A percentile compares a stretch with the other conserved stretches of the same genome.
phyloP scores from a whole-genome alignment of 2,329 filamentous ascomycete genomes.

The Tolypocladium pustulatum region DNA sequence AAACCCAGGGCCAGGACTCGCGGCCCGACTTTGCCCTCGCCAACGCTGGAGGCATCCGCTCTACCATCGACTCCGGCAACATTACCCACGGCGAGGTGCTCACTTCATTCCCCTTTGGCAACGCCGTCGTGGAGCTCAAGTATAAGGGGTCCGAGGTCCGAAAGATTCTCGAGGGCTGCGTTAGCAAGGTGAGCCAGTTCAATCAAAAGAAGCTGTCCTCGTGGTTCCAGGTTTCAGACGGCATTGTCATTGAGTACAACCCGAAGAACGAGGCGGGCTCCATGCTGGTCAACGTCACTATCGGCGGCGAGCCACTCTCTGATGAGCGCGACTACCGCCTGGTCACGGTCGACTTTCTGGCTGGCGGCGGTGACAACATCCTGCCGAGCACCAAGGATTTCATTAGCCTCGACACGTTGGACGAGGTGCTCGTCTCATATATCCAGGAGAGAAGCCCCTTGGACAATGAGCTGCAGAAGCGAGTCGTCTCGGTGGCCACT shows the following conservation, averaged over 20 bases:
- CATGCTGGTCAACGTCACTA: constrained; percentile 40
- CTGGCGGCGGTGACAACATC: constrained; percentile 53
- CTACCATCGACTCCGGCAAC: constrained; percentile 48
- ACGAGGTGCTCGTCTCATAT: constrained; percentile 42
- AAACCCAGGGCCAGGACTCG: constrained; percentile 22
- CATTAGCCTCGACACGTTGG: constrained; percentile 38
- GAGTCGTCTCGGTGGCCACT: constrained; percentile 12
- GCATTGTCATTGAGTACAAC: constrained; percentile 48
- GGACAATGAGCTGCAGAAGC: constrained; percentile 34
- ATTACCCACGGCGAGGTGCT: constrained; percentile 55
- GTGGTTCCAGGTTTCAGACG: constrained; percentile 49
- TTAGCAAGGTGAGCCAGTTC: constrained; percentile 42
- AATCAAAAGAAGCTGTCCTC: constrained; percentile 43
- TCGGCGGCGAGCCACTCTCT: constrained; percentile 38
- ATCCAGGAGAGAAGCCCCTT: constrained; percentile 38
- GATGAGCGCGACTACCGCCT: constrained; percentile 38
- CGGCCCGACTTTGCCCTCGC: constrained; percentile 46
- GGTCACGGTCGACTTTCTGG: constrained; percentile 53
- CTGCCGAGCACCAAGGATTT: constrained; percentile 28
- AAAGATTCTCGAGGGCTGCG: constrained; percentile 47
- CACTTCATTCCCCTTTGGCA: constrained; percentile 56
- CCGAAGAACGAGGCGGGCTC: constrained; percentile 35
- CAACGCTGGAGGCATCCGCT: constrained; percentile 54
- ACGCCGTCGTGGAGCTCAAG: constrained; percentile 48
- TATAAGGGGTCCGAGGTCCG: constrained; percentile 43